These are phyloP conservation scores for Fagus crenata DNA, from an alignment of 306 rosid species.

Conservation along the genomic window DNA sequence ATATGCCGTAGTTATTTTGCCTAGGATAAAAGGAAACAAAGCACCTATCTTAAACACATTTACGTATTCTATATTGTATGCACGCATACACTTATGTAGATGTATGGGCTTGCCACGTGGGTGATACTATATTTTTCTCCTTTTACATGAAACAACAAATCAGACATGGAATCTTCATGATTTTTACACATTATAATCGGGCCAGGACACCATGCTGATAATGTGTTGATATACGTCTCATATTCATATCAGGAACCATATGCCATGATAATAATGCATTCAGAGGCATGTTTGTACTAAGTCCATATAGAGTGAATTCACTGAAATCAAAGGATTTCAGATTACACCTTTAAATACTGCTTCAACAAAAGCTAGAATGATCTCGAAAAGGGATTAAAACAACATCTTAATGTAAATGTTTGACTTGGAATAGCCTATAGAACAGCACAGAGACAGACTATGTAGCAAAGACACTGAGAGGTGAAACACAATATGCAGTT, in stretches of 20 bases:
- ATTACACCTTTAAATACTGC: neutral
- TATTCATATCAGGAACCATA: neutral
- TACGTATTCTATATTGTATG: neutral
- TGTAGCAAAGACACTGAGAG: neutral
- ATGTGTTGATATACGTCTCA: neutral
- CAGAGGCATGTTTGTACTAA: neutral
- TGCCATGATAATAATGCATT: neutral
- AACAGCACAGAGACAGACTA: neutral
- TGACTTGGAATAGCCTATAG: neutral
- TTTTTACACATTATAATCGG: neutral
- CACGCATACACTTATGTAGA: neutral
- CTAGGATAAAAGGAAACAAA: neutral
- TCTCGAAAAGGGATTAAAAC: neutral
- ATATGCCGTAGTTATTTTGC: neutral
- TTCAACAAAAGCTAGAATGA: neutral
- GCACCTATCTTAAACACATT: neutral
- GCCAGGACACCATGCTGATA: neutral
- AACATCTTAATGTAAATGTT: neutral
- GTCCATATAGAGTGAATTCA: neutral
- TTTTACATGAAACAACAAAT: neutral
- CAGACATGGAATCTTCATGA: neutral
- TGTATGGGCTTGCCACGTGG: neutral
- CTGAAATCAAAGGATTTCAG: neutral
- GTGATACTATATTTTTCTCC: neutral
- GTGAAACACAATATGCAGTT: neutral